Evolutionary conservation across 192 early-diverging fungal genomes (phyloP).

Genomic region (Coemansia sp.): DNA sequence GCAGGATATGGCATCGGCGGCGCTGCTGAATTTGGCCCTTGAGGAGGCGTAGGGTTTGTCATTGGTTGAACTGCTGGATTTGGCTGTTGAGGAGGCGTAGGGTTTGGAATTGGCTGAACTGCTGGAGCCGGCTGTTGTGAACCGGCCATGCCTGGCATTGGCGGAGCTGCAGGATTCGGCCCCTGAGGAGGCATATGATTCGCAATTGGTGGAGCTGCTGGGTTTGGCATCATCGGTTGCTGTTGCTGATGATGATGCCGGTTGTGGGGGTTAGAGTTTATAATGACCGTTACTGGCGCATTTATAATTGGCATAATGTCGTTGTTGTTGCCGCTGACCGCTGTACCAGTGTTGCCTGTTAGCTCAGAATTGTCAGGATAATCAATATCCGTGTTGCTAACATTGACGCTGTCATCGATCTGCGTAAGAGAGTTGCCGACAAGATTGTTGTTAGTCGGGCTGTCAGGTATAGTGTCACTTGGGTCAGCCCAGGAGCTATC

Average conservation of each 20-base stretch:
- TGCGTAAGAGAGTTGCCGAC: conserved; percentile 39
- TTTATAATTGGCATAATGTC: conserved; percentile 51
- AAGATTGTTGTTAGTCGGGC: conserved; percentile 15
- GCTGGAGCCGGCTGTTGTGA: background rate
- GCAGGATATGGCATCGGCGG: background rate
- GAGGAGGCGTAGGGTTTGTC: background rate
- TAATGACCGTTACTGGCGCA: conserved; percentile 48
- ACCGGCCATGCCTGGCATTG: background rate
- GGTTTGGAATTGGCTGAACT: background rate
- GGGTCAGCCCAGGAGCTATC: no score
- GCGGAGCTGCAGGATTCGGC: background rate
- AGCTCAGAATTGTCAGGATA: conserved; percentile 39
- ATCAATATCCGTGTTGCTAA: conserved; percentile 21
- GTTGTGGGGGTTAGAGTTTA: conserved; percentile 19
- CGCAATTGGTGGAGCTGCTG: background rate
- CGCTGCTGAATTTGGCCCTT: background rate
- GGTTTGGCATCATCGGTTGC: background rate
- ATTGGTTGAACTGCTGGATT: background rate
- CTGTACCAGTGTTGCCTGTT: conserved; percentile 43
- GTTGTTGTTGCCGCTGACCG: conserved; percentile 48
- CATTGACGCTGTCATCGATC: conserved; percentile 38
- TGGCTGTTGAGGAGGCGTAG: background rate
- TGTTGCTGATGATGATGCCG: background rate
- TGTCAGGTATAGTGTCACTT: no score
- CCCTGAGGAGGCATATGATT: background rate